Conservation (phyloP, 805 yeast species). For the Cyberlindnera japonica region DNA sequence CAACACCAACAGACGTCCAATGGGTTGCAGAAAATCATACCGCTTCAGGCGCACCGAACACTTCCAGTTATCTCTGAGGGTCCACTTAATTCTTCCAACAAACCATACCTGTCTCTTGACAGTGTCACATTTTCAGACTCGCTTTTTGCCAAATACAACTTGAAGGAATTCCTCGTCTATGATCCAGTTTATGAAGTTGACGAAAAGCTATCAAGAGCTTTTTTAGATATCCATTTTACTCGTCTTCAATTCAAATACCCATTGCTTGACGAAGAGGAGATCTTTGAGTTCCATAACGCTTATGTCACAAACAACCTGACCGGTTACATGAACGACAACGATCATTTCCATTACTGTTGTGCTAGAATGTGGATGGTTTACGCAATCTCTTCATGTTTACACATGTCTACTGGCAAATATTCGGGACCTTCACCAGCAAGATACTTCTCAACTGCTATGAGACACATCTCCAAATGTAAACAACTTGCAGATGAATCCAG, state of each 20-base stretch:
- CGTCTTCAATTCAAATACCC: constrained; percentile 57
- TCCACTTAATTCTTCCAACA: constrained; percentile 4
- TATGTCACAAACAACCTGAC: constrained; percentile 36
- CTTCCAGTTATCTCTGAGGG: constrained; percentile 16
- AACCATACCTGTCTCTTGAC: constrained; percentile 26
- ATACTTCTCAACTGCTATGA: constrained; percentile 55
- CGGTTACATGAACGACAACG: constrained; percentile 35
- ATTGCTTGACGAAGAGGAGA: constrained; percentile 47
- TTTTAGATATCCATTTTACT: constrained; percentile 53
- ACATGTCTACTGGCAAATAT: constrained; percentile 54
- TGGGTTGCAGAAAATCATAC: constrained; percentile 9
- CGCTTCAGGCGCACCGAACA: constrained; percentile 12
- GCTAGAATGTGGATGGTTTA: constrained; percentile 55
- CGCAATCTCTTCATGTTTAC: constrained; percentile 48
- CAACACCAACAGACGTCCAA: constrained; percentile 1
- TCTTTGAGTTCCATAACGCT: constrained; percentile 46
- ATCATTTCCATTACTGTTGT: constrained; percentile 48
- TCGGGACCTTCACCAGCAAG: constrained; percentile 51
- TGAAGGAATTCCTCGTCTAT: constrained; percentile 40
- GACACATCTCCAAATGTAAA: constrained; percentile 48
- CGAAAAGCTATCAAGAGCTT: constrained; percentile 44
- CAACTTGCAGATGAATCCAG: constrained; percentile 40
- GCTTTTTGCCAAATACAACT: constrained; percentile 43
- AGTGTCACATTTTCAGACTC: constrained; percentile 38
- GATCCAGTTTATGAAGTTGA: constrained; percentile 54